Conservation (phyloP, 2,329 filamentous ascomycete species). For the Exophiala spinifera region DNA sequence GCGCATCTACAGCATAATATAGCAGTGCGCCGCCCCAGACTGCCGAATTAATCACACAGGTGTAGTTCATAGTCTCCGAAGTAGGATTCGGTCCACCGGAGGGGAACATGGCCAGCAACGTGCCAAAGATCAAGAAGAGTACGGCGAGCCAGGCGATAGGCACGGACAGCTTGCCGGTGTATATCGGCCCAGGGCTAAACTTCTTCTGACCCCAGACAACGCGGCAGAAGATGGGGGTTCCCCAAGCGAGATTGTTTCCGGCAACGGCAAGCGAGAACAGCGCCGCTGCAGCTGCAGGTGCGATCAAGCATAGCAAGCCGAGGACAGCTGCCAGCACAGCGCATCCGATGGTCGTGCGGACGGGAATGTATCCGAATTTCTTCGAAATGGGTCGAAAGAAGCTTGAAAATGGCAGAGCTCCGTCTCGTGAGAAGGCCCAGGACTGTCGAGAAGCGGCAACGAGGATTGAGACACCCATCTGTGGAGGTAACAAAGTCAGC, state of each 20-base stretch:
- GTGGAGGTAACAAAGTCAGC: neutral
- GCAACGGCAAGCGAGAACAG: conserved; percentile 60
- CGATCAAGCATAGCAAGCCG: conserved; percentile 58
- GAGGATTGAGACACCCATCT: conserved; percentile 35
- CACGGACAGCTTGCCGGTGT: conserved; percentile 54
- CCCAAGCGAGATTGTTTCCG: conserved; percentile 61
- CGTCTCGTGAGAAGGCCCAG: conserved; percentile 63
- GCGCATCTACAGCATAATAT: conserved; percentile 57
- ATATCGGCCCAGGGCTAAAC: conserved; percentile 59
- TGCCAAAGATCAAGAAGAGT: conserved; percentile 55
- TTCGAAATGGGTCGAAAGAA: conserved; percentile 58
- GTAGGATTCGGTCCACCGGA: conserved; percentile 53
- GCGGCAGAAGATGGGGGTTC: conserved; percentile 56
- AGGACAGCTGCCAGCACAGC: conserved; percentile 52
- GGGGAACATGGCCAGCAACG: conserved; percentile 59
- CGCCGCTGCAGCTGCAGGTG: conserved; percentile 55
- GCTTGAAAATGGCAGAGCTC: conserved; percentile 57
- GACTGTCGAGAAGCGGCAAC: conserved; percentile 59
- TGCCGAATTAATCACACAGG: conserved; percentile 58
- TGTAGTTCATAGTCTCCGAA: conserved; percentile 59
- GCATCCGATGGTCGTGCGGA: conserved; percentile 56
- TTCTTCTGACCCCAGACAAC: conserved; percentile 57
- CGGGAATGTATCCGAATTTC: conserved; percentile 55
- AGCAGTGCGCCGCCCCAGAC: conserved; percentile 56
- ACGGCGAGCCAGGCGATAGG: conserved; percentile 55